Evolutionary conservation across 129 eudicot genomes (phyloP).

Genomic region (Chrysanthemum makinoi): DNA sequence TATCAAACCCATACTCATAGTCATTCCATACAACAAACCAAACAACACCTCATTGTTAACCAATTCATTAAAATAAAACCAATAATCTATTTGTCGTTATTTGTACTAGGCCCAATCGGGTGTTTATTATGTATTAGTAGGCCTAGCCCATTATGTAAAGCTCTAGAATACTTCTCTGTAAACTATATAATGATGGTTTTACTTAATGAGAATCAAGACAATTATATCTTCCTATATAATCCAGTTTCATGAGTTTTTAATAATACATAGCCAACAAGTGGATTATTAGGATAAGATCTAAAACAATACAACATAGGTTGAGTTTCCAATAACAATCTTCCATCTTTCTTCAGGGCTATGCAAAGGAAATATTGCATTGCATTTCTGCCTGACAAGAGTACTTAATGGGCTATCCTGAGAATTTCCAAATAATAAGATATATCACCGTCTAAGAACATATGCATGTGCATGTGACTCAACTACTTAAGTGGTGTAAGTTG

Average conservation of each 20-base stretch:
- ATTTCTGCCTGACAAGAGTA: conserved; percentile 35
- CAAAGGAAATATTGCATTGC: conserved; percentile 47
- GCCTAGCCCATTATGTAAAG: no score
- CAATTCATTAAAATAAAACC: background rate
- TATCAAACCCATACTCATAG: no score
- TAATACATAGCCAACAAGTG: background rate
- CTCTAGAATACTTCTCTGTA: no score
- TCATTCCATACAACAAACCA: no score
- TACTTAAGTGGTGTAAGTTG: no score
- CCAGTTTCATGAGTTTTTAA: background rate
- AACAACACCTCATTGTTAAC: background rate
- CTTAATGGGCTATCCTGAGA: background rate
- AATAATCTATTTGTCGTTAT: background rate
- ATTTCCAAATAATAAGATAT: no score
- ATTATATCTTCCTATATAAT: background rate
- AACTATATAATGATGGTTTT: no score
- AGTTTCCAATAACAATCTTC: conserved; percentile 24
- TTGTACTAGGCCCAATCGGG: no score
- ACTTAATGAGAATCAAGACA: no score
- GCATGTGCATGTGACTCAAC: no score
- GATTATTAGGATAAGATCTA: conserved; percentile 7
- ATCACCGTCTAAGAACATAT: no score
- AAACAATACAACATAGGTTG: conserved; percentile 7
- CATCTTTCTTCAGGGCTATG: conserved; percentile 30
- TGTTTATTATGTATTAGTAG: no score